These are phyloP conservation scores for Fusarium fujikuroi DNA, from an alignment of 2,329 filamentous ascomycete species.

Conservation along the genomic window DNA sequence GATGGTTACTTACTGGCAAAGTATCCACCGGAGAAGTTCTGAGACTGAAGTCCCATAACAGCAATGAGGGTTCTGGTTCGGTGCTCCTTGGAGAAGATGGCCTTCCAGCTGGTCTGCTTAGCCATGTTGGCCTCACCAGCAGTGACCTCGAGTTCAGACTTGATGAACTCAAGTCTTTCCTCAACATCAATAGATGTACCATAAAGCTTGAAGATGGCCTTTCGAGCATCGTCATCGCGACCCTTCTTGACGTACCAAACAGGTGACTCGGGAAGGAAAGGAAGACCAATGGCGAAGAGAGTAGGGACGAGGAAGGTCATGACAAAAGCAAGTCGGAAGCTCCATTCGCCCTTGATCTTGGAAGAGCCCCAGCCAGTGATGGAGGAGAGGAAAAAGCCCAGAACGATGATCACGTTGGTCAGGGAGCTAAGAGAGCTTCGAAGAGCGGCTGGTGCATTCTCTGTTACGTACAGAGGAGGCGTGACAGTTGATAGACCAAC, in stretches of 20 bases:
- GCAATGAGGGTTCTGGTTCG: conserved; percentile 41
- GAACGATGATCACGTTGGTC: conserved; percentile 46
- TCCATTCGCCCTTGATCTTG: conserved; percentile 44
- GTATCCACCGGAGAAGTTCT: conserved; percentile 47
- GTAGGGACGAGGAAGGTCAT: conserved; percentile 46
- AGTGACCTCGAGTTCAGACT: conserved; percentile 41
- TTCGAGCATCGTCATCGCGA: conserved; percentile 43
- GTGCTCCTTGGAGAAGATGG: conserved; percentile 47
- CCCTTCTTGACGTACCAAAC: conserved; percentile 47
- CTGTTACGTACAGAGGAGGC: conserved; percentile 45
- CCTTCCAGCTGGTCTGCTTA: conserved; percentile 45
- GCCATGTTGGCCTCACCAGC: conserved; percentile 39
- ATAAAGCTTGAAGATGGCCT: conserved; percentile 42
- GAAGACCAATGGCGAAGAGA: conserved; percentile 38
- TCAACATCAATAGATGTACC: conserved; percentile 37
- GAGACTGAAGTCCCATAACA: conserved; percentile 42
- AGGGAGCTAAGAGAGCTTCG: conserved; percentile 44
- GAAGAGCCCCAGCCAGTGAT: conserved; percentile 44
- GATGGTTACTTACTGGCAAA: conserved; percentile 41
- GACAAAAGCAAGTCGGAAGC: conserved; percentile 42
- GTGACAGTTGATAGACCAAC: conserved; percentile 44
- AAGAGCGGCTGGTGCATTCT: conserved; percentile 44
- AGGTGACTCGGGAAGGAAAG: conserved; percentile 44
- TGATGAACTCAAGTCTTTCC: conserved; percentile 41
- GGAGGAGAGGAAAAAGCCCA: conserved; percentile 46